A percentile compares a stretch with the other conserved stretches of the same genome.
These are phyloP conservation scores for Obelidium mucronatum DNA, from an alignment of 192 early-diverging fungal species.

Conservation along the genomic window DNA sequence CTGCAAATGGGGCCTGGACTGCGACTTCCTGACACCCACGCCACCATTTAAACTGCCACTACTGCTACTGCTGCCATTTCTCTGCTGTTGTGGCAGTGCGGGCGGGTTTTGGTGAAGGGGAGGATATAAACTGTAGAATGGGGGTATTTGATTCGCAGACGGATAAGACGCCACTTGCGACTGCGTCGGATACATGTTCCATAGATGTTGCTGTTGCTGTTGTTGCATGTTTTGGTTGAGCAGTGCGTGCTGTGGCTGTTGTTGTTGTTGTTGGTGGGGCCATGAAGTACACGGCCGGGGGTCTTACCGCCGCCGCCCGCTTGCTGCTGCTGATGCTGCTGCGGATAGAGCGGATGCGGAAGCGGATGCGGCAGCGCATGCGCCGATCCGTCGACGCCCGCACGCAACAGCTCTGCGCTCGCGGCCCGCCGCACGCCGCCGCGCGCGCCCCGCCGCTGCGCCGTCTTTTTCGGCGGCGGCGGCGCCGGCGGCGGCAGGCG, in stretches of 20 bases:
- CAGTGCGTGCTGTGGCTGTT: background rate
- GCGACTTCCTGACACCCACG: background rate
- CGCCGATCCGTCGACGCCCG: background rate
- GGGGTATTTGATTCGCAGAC: too few relatives aligned
- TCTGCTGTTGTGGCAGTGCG: background rate
- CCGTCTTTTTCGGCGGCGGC: background rate
- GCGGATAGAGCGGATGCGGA: background rate
- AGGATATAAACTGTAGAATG: too few relatives aligned
- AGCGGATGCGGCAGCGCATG: background rate
- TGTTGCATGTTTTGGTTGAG: background rate
- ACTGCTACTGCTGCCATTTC: background rate
- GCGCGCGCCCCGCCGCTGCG: background rate
- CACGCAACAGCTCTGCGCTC: background rate
- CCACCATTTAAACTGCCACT: background rate
- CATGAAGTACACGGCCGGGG: background rate
- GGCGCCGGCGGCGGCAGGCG: background rate
- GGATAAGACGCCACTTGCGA: too few relatives aligned
- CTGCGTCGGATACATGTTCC: background rate
- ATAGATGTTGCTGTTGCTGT: background rate
- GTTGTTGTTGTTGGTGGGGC: background rate
- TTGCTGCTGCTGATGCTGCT: conserved; percentile 17
- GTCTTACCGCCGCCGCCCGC: too few relatives aligned
- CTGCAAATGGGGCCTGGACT: background rate
- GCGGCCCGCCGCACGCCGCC: background rate
- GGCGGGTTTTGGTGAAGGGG: too few relatives aligned